A percentile compares a stretch with the other conserved stretches of the same genome.
phyloP scores from a whole-genome alignment of 331 rosid species.

The Spiraea crenata region DNA sequence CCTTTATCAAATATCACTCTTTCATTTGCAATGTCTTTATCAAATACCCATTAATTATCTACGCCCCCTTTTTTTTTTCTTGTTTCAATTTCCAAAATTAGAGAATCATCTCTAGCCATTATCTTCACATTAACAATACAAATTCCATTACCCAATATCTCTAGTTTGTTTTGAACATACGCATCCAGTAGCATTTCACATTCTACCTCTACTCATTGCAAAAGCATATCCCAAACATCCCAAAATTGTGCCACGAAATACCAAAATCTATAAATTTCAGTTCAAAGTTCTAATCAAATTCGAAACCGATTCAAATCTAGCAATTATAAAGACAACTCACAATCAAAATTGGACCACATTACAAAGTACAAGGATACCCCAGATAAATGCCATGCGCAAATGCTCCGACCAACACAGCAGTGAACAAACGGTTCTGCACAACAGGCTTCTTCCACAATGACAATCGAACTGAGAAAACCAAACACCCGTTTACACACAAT shows the following conservation, averaged over 20 bases:
- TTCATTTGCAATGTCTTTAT: conserved; percentile 77
- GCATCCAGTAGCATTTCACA: background rate
- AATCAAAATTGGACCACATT: background rate
- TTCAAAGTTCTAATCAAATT: too few species aligned
- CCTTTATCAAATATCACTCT: conserved; percentile 84
- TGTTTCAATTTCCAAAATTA: too few species aligned
- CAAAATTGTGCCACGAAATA: background rate
- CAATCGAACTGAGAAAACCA: conserved; percentile 61
- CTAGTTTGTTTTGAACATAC: background rate
- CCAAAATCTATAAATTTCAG: background rate
- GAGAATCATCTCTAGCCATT: background rate
- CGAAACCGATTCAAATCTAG: background rate
- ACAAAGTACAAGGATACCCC: conserved; percentile 72
- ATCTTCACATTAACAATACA: background rate
- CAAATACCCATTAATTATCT: too few species aligned
- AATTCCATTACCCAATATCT: background rate
- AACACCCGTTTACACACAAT: conserved; percentile 8
- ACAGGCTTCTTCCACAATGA: conserved; percentile 74
- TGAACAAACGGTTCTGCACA: conserved; percentile 79
- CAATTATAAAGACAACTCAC: background rate
- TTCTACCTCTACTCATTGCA: background rate
- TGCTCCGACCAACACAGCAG: conserved; percentile 76
- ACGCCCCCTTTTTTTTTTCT: too few species aligned
- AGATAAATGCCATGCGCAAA: conserved; percentile 80
- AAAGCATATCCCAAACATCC: background rate